A percentile compares a stretch with the other conserved stretches of the same genome.
Evolutionary conservation across 768 basidiomycete species (phyloP).

Genomic region (Termitomyces sp.): DNA sequence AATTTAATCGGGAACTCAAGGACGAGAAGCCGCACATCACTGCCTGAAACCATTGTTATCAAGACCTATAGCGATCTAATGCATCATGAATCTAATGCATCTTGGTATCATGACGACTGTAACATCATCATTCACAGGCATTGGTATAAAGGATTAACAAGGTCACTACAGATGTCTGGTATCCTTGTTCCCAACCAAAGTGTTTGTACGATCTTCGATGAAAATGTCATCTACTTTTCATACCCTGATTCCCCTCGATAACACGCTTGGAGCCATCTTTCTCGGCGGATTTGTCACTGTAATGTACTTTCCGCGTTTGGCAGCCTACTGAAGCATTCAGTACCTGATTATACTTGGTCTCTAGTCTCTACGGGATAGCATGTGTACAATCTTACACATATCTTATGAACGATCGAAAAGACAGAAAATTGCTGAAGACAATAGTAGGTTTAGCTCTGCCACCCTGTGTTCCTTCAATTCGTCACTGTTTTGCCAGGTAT

Average conservation of each 20-base stretch:
- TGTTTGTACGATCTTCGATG: neutral
- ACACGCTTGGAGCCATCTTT: neutral
- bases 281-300: neutral
- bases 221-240: neutral
- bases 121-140: neutral
- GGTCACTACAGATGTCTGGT: neutral
- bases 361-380: constrained; percentile 3
- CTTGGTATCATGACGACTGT: neutral
- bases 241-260: neutral
- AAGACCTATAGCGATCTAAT: neutral
- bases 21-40: no score
- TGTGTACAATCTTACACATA: constrained; percentile 4
- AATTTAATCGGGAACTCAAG: no score
- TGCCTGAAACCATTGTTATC: neutral
- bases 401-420: neutral
- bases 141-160: neutral
- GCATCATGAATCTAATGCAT: neutral
- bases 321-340: neutral
- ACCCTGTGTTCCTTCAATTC: neutral
- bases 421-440: neutral
- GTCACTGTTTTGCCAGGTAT: neutral
- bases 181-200: neutral
- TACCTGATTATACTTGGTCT: neutral
- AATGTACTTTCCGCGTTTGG: neutral
- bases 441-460: neutral